Base-by-base conservation (phyloP, 306 rosid species). In the Pyrus betulifolia region DNA sequence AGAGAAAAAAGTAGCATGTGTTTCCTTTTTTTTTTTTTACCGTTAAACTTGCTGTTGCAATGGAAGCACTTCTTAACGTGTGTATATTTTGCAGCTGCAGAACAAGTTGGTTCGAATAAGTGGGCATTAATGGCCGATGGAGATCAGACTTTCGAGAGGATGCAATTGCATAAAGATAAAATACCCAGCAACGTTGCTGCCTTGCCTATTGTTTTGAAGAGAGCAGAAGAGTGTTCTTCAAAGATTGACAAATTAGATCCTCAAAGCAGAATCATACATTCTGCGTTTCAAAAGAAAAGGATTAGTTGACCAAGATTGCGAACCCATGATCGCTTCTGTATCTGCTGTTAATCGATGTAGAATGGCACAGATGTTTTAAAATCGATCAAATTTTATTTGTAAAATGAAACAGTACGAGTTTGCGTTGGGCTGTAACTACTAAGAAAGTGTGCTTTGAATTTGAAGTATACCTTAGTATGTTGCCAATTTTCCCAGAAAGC, bases 201-300 rank as follows among this genome's bases (percentile, higher is more conserved):
- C 17, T 74, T 92, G 84, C 96, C 91, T 42, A 9, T 78, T 67
- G 90, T 89, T 74, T 57, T 90, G 91, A 85, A 90, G 85, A 87
- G 96, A 84, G 85, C 90, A 89, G 86, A 80, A 72, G 97, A 89
- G 30, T 92, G 97, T 77, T 82, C 89, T 77, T 80, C 89, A 15
- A 89, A 82, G 68, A 81, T 94, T 59, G 96, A 92, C 65, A 84
- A 86, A 72, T 81, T 89, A 72, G 91, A 88, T 82, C 84, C 97
- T 67, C 71, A 70, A 74, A 91, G 74, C 67, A 81, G 44, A 75
- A 73, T 59, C 75, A 84, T 87, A 77, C 91, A 82, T 78, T 96
- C 93, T 52, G 91, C 88, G 74, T 85, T 90, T 79, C 86, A 89
- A 75, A 85, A 86, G 84, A 86, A 76, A 86, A 85, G 62, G 67